phyloP scores from a whole-genome alignment of 768 basidiomycete genomes.

The Lyophyllum semitale region DNA sequence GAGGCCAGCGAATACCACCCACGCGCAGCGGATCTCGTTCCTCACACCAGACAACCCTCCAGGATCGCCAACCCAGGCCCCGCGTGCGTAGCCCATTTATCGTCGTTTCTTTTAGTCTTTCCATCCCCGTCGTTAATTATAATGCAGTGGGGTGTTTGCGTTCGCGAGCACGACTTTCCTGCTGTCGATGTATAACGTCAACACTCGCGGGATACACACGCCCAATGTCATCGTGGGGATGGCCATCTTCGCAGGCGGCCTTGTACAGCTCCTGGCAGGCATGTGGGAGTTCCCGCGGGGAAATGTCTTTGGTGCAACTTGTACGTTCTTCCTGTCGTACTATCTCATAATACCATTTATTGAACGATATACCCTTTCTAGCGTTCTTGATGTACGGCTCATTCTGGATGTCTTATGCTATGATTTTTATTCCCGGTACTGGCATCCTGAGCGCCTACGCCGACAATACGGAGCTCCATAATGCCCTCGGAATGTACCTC shows the following conservation, averaged over 20 bases:
- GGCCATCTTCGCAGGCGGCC: constrained; percentile 74
- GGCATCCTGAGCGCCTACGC: constrained; percentile 58
- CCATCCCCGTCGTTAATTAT: neutral
- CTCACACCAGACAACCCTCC: constrained; percentile 13
- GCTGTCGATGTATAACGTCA: constrained; percentile 67
- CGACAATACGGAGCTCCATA: constrained; percentile 38
- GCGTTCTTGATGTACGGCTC: constrained; percentile 75
- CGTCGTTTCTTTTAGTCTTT: neutral
- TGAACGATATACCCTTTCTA: constrained; percentile 23
- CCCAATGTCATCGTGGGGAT: constrained; percentile 76
- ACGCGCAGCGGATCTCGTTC: neutral
- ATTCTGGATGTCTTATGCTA: constrained; percentile 81
- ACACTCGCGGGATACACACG: constrained; percentile 44
- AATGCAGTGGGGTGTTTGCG: constrained; percentile 34
- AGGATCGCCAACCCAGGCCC: constrained; percentile 34
- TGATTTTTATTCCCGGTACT: constrained; percentile 65
- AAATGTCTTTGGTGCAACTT: constrained; percentile 67
- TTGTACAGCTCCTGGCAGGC: constrained; percentile 79
- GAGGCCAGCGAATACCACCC: neutral
- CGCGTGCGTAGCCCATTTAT: constrained; percentile 23
- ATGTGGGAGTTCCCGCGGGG: constrained; percentile 75
- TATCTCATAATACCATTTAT: neutral
- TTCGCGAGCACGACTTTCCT: constrained; percentile 61
- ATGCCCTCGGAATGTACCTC: constrained; percentile 70
- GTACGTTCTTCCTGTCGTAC: constrained; percentile 28